These are phyloP conservation scores for Ettlia oleoabundans DNA, from an alignment of 139 green algal genomes.

Conservation along the genomic window DNA sequence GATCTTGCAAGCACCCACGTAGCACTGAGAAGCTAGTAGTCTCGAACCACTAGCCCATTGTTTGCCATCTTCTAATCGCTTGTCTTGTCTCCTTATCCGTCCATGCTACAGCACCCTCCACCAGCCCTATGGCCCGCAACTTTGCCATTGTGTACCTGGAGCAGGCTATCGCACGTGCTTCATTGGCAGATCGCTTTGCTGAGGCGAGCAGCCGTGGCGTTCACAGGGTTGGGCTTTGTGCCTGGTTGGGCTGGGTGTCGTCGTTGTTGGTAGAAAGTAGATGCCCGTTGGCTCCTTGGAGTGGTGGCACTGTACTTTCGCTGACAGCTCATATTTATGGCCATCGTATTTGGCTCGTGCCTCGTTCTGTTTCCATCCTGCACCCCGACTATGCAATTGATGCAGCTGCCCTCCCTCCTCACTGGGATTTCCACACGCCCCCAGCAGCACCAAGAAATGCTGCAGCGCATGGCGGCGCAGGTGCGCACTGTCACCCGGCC, in stretches of 20 bases:
- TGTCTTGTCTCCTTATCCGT: neutral
- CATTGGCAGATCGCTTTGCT: constrained; percentile 41
- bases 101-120: neutral
- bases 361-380: neutral
- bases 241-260: neutral
- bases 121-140: constrained; percentile 56
- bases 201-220: constrained; percentile 4
- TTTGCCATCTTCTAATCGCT: too few species aligned
- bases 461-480: constrained; percentile 67
- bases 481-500: too few species aligned
- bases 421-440: constrained; percentile 44
- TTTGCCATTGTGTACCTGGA: constrained; percentile 89
- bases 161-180: constrained; percentile 67
- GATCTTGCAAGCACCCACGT: too few species aligned
- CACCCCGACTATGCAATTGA: too few species aligned
- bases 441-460: constrained; percentile 64
- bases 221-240: neutral
- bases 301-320: too few species aligned
- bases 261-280: neutral
- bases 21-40: too few species aligned
- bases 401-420: constrained; percentile 69
- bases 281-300: too few species aligned
- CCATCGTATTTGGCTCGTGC: too few species aligned
- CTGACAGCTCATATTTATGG: too few species aligned
- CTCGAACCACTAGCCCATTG: too few species aligned